phyloP scores from a whole-genome alignment of 2,329 filamentous ascomycete species.

The Diplodia intermedia region DNA sequence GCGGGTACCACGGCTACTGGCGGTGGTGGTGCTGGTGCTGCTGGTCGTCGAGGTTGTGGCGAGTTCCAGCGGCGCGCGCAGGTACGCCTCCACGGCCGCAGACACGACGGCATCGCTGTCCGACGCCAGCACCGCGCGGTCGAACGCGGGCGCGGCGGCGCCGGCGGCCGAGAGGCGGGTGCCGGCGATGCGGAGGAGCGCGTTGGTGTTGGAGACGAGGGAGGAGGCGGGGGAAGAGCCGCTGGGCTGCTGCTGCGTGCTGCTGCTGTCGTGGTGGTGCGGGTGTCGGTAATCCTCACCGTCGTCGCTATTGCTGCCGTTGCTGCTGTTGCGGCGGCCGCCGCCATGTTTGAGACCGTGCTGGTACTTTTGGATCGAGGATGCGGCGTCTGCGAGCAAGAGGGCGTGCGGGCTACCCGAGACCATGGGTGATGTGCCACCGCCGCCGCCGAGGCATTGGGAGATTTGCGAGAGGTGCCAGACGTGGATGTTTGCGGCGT shows the following conservation, averaged over 20 bases:
- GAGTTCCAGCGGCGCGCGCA: slow-evolving; percentile 37
- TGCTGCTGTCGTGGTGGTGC: not conserved
- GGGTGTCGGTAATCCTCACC: not conserved
- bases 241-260: too few species aligned
- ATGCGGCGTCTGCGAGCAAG: slow-evolving; percentile 33
- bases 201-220: slow-evolving; percentile 46
- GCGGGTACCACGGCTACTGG: too few species aligned
- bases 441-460: slow-evolving; percentile 38
- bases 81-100: slow-evolving; percentile 38
- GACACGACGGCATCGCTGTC: slow-evolving; percentile 40
- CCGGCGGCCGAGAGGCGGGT: slow-evolving; percentile 42
- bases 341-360: slow-evolving; percentile 31
- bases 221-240: slow-evolving; percentile 31
- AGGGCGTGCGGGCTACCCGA: not conserved
- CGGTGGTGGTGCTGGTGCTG: not conserved
- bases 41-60: slow-evolving; percentile 20
- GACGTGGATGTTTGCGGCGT: slow-evolving; percentile 48
- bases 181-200: slow-evolving; percentile 44
- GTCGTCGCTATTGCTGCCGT: too few species aligned
- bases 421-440: too few species aligned
- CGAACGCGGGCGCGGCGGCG: slow-evolving; percentile 39
- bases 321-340: not conserved
- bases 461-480: slow-evolving; percentile 45
- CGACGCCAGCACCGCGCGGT: slow-evolving; percentile 41
- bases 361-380: slow-evolving; percentile 41